phyloP scores from a whole-genome alignment of 1,139 yeast genomes.

The Suhomyces atakaporum region DNA sequence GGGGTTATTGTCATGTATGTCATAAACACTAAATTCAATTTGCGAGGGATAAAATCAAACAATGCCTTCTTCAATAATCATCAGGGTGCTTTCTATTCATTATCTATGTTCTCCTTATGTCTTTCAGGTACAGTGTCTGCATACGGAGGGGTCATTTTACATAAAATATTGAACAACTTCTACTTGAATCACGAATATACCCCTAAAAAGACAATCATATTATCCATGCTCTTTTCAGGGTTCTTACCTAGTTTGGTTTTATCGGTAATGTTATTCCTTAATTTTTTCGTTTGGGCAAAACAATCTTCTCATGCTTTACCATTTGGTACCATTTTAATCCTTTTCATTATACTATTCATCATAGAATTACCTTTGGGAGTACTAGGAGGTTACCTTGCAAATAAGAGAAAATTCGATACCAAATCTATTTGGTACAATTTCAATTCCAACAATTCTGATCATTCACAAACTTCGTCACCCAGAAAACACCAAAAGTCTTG shows the following conservation, averaged over 20 bases:
- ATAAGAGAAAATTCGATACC: conserved; percentile 31
- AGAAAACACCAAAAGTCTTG: conserved; percentile 16
- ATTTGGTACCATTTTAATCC: conserved; percentile 20
- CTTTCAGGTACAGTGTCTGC: conserved; percentile 76
- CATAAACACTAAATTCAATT: conserved; percentile 37
- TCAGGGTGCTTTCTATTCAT: conserved; percentile 65
- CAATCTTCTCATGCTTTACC: conserved; percentile 80
- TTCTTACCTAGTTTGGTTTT: conserved; percentile 61
- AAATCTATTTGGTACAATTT: conserved; percentile 20
- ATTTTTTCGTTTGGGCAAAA: conserved; percentile 73
- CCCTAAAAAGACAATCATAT: conserved; percentile 17
- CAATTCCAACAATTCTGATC: conserved; percentile 1
- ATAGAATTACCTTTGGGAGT: conserved; percentile 75
- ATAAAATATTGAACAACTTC: conserved; percentile 51
- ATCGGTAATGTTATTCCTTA: conserved; percentile 55
- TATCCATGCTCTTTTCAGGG: conserved; percentile 60
- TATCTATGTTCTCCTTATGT: conserved; percentile 61
- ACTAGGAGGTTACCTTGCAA: conserved; percentile 68
- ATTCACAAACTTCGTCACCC: conserved; percentile 1
- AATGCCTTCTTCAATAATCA: conserved; percentile 49
- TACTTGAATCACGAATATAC: conserved; percentile 30
- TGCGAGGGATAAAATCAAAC: conserved; percentile 23
- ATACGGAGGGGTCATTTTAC: conserved; percentile 63
- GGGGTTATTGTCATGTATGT: conserved; percentile 66
- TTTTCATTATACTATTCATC: conserved; percentile 45